Conservation (phyloP, 2,329 filamentous ascomycete genomes). For the Microsporum canis region DNA sequence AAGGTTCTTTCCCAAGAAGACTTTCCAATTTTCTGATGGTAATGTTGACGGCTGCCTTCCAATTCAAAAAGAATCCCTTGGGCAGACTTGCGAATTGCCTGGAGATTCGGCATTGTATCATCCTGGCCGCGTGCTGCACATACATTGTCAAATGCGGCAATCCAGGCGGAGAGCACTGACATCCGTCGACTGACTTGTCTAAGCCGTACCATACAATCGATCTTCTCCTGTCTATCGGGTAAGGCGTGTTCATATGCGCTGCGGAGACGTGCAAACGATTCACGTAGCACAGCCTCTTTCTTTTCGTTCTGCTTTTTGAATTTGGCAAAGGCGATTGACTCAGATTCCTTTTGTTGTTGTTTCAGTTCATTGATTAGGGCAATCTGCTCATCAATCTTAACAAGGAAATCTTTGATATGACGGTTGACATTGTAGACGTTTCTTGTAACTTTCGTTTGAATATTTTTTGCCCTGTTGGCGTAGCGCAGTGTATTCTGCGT, state of each 20-base stretch:
- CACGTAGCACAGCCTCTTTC: slow-evolving; percentile 60
- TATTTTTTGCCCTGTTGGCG: slow-evolving; percentile 96
- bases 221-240: slow-evolving; percentile 65
- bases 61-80: slow-evolving; percentile 80
- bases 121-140: slow-evolving; percentile 62
- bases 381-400: slow-evolving; percentile 98
- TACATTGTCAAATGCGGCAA: slow-evolving; percentile 76
- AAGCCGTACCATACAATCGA: slow-evolving; percentile 68
- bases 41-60: slow-evolving; percentile 79
- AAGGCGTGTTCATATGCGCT: slow-evolving; percentile 72
- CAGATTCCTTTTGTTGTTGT: slow-evolving; percentile 81
- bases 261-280: slow-evolving; percentile 70
- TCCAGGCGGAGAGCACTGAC: slow-evolving; percentile 77
- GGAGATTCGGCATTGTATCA: slow-evolving; percentile 53
- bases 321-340: slow-evolving; percentile 69
- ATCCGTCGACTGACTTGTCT: slow-evolving; percentile 77
- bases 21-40: slow-evolving; percentile 71
- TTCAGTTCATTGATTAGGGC: slow-evolving; percentile 92
- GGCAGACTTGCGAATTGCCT: slow-evolving; percentile 73
- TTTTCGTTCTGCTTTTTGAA: slow-evolving; percentile 87
- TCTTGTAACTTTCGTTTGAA: slow-evolving; percentile 97
- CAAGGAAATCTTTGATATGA: slow-evolving; percentile 96
- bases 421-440: slow-evolving; percentile 99
- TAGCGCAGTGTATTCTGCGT: slow-evolving; percentile 97
- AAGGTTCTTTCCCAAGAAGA: slow-evolving; percentile 78